Base-by-base conservation (phyloP, 176 grass and related monocot species). In the Bonia amplexicaulis region DNA sequence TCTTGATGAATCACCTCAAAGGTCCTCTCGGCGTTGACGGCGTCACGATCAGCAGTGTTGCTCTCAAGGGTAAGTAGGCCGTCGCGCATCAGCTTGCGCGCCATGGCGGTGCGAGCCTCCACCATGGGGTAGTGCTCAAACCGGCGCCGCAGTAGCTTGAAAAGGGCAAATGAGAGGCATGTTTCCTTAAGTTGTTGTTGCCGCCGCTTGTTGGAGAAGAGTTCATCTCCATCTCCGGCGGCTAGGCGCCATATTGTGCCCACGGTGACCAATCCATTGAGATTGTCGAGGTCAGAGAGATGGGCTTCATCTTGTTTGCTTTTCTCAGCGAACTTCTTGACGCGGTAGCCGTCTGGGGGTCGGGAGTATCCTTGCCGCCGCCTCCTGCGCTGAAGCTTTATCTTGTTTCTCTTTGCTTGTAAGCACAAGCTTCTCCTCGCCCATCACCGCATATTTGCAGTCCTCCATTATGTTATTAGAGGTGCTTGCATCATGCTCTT, bases 91-190 rank as follows among this genome's bases (percentile, higher is more conserved):
- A 84, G 0, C 33, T 6, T 6, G 2, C 71, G 60, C 7, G 71
- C 5, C 71, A 41, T 54, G 0, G 0, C 0, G 2, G 71, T 22
- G 20, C 82, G 71, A 0, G 65, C 60, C 71, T 84, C 71, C 14
- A 67, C 71, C 71, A 76, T 84, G 14, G 82, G 82, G 62, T 76
- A 84, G 9, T 84, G 71, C 82, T 84, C 82, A 9, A 84, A 76
- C 9, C 47, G 46, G 33, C 82, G 82, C 0, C 71, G 60, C 58
- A 66, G 3, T 1, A 84, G 31, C 71, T 84, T 84, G 31, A 84
- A 84, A 6, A 84, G 7, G 17, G 82, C 12, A n/a, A 84, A 84
- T 4, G 82, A 84, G 46, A 84, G n/a, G 60, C 82, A 76, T 0
- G 66, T 0, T 31, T 0, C 26, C n/a, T 61, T 10, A 12, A 55